A percentile compares a stretch with the other conserved stretches of the same genome.
These are phyloP conservation scores for Eragrostis curvula DNA, from an alignment of 176 grass and related monocot species.

Conservation along the genomic window DNA sequence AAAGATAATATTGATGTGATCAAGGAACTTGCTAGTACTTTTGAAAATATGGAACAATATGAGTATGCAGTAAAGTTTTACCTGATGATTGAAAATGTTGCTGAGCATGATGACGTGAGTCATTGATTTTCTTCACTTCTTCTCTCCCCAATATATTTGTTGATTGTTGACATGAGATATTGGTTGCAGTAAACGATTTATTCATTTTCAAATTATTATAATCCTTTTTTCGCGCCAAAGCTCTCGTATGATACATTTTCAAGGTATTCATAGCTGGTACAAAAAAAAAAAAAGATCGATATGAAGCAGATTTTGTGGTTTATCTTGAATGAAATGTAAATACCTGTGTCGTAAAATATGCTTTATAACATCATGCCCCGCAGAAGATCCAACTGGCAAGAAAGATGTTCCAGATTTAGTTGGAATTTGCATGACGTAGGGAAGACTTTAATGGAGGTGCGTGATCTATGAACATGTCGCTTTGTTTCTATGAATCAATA, in stretches of 20 bases:
- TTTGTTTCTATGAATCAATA: neutral
- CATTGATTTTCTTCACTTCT: constrained; percentile 11
- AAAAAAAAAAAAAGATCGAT: neutral
- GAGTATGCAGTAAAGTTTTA: too few relatives aligned
- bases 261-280: neutral
- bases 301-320: neutral
- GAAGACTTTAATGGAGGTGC: too few relatives aligned
- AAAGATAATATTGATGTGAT: constrained; percentile 59
- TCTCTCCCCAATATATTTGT: neutral
- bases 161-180: too few relatives aligned
- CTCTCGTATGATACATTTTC: neutral
- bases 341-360: neutral
- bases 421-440: too few relatives aligned
- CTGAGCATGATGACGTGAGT: constrained; percentile 65
- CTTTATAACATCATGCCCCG: too few relatives aligned
- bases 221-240: neutral
- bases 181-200: too few relatives aligned
- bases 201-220: too few relatives aligned
- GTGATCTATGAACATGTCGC: neutral
- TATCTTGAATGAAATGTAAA: constrained; percentile 2
- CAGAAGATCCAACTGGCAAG: too few relatives aligned
- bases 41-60: constrained; percentile 66
- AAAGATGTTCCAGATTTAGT: too few relatives aligned
- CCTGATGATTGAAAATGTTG: constrained; percentile 55
- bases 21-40: constrained; percentile 61